A percentile compares a stretch with the other conserved stretches of the same genome.
Conservation (phyloP, 139 green algal species). For the Edaphochlamys debaryana region DNA sequence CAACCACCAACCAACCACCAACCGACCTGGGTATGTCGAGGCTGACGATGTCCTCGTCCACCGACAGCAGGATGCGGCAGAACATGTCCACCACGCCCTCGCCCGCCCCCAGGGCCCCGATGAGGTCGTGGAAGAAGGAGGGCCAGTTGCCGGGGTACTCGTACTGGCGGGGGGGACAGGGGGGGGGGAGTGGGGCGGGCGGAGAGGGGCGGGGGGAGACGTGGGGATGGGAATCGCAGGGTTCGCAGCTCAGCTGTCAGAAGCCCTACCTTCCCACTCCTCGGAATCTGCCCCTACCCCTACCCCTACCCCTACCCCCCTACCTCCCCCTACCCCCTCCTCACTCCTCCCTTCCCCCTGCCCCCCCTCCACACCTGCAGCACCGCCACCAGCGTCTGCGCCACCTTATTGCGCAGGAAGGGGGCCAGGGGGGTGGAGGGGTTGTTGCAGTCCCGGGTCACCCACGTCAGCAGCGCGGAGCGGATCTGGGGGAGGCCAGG, state of each 20-base stretch:
- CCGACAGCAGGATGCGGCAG: conserved; percentile 82
- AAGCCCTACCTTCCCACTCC: not conserved
- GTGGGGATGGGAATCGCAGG: too few relatives aligned
- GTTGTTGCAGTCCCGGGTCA: conserved; percentile 63
- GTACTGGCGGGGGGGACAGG: conserved; percentile 39
- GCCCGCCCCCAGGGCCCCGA: conserved; percentile 65
- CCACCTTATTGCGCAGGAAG: conserved; percentile 96
- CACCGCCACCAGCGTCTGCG: conserved; percentile 83
- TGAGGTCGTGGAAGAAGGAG: conserved; percentile 87
- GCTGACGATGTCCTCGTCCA: conserved; percentile 95
- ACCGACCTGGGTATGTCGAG: conserved; percentile 85
- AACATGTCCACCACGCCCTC: conserved; percentile 89
- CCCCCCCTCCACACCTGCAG: conserved; percentile 52
- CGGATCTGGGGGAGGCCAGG: conserved; percentile 51
- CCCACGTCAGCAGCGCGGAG: conserved; percentile 66
- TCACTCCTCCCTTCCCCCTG: too few relatives aligned
- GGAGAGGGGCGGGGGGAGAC: not conserved
- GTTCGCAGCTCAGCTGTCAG: not conserved
- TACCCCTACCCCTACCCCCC: too few relatives aligned
- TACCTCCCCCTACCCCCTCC: too few relatives aligned
- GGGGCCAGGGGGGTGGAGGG: conserved; percentile 51
- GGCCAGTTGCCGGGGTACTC: conserved; percentile 91
- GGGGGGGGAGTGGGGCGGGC: not conserved
- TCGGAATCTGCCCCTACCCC: too few relatives aligned
- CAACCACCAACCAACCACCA: not conserved